Evolutionary conservation across 202 grass and related monocot genomes (phyloP).

Genomic region (Cymbopogon flexuosus): DNA sequence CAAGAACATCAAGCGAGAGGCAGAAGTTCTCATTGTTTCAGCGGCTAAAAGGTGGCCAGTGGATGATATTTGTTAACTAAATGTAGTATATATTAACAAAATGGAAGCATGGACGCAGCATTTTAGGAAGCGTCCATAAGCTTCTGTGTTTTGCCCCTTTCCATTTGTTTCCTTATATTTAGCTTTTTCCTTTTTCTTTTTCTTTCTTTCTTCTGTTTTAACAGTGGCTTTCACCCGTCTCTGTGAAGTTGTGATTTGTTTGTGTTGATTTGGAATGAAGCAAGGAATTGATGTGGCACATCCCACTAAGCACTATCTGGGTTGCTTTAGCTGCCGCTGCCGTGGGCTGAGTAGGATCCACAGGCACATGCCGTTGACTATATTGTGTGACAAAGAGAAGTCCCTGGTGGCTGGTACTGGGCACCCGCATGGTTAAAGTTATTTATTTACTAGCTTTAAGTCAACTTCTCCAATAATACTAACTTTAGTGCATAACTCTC

Average conservation of each 20-base stretch:
- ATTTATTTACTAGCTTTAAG: too few relatives aligned
- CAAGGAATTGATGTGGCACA: background rate
- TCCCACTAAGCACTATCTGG: too few relatives aligned
- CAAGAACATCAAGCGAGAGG: slow-evolving; percentile 37
- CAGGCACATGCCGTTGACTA: too few relatives aligned
- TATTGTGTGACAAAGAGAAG: too few relatives aligned
- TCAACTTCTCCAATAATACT: too few relatives aligned
- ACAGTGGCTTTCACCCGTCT: background rate
- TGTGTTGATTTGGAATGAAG: slow-evolving; percentile 60
- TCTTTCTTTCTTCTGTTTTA: background rate
- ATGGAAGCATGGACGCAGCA: slow-evolving; percentile 78
- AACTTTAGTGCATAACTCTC: too few relatives aligned
- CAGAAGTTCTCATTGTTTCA: slow-evolving; percentile 32
- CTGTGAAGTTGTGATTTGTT: slow-evolving; percentile 29
- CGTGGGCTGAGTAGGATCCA: too few relatives aligned
- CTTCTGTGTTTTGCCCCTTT: slow-evolving; percentile 43
- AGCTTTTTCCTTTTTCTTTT: background rate
- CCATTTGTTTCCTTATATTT: slow-evolving; percentile 9
- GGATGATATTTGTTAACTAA: slow-evolving; percentile 37
- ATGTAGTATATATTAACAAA: slow-evolving; percentile 53
- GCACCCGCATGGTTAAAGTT: too few relatives aligned
- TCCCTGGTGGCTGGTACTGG: too few relatives aligned
- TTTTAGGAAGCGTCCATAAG: slow-evolving; percentile 86
- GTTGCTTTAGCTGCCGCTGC: too few relatives aligned
- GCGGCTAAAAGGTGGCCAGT: slow-evolving; percentile 32